A percentile compares a stretch with the other conserved stretches of the same genome.
Conservation (phyloP, 1,284 basidiomycete genomes). For the Flammula alnicola region DNA sequence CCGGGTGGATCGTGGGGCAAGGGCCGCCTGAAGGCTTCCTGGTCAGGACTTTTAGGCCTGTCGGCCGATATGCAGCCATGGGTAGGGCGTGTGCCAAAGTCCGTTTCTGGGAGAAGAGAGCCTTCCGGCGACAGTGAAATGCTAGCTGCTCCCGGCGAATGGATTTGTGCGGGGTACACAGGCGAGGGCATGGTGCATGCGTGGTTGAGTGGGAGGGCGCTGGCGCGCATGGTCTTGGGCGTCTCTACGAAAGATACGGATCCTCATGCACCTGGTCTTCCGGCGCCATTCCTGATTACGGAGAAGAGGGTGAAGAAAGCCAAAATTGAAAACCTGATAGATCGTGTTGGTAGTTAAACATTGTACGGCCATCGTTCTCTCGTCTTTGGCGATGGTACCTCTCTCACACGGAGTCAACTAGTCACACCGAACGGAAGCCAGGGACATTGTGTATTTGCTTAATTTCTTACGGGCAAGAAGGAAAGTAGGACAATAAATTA, state of each 20-base stretch:
- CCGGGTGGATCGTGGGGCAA: slow-evolving; percentile 41
- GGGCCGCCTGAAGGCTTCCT: slow-evolving; percentile 51
- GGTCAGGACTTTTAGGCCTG: slow-evolving; percentile 64
- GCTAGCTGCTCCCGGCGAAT: slow-evolving; percentile 47
- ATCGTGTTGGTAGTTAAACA: too few relatives aligned
- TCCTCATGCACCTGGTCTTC: slow-evolving; percentile 33
- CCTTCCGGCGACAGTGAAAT: slow-evolving; percentile 34
- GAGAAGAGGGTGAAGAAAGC: slow-evolving; percentile 49
- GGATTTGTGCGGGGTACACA: slow-evolving; percentile 63
- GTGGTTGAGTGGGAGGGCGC: slow-evolving; percentile 50
- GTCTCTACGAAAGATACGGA: slow-evolving; percentile 46
- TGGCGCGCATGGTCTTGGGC: slow-evolving; percentile 34
- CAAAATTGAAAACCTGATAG: slow-evolving; percentile 16
- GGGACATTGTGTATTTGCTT: too few relatives aligned
- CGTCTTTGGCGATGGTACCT: too few relatives aligned
- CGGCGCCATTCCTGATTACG: slow-evolving; percentile 50
- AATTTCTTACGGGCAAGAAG: too few relatives aligned
- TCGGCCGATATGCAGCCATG: slow-evolving; percentile 58
- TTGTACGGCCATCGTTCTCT: too few relatives aligned
- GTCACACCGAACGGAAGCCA: too few relatives aligned
- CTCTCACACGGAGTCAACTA: too few relatives aligned
- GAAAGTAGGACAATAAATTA: too few relatives aligned
- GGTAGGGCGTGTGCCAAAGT: slow-evolving; percentile 56
- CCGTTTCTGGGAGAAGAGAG: slow-evolving; percentile 34
- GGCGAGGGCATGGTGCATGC: slow-evolving; percentile 74